These are phyloP conservation scores for Aspergillus clavatus DNA, from an alignment of 2,329 filamentous ascomycete species.

Conservation along the genomic window DNA sequence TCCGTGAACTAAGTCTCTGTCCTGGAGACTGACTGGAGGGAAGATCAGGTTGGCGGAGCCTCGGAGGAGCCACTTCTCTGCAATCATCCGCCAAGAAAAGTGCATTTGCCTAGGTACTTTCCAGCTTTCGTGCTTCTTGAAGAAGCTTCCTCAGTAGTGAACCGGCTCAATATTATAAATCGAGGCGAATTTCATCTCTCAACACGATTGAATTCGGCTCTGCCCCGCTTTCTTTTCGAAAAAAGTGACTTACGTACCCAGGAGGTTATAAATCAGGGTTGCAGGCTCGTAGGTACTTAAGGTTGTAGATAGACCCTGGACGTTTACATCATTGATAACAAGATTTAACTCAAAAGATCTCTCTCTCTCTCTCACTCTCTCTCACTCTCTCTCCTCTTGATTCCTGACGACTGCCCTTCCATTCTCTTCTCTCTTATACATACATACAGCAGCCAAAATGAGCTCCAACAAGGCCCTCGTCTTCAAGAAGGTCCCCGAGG, in stretches of 20 bases:
- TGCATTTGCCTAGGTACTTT: background rate
- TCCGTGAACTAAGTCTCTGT: background rate
- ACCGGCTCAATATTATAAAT: constrained; percentile 25
- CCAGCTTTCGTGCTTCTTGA: constrained; percentile 11
- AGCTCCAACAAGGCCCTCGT: constrained; percentile 67
- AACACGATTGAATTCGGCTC: background rate
- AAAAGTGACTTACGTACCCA: background rate
- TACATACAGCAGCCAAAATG: constrained; percentile 19
- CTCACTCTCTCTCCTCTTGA: too few species aligned
- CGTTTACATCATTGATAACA: too few species aligned
- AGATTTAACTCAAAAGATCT: too few species aligned
- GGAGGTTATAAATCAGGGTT: background rate
- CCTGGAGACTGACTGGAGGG: background rate
- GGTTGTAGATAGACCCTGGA: too few species aligned
- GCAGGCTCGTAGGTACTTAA: too few species aligned
- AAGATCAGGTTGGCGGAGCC: background rate
- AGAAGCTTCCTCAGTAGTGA: constrained; percentile 24
- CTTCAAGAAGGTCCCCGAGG: constrained; percentile 65
- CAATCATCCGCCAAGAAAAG: background rate
- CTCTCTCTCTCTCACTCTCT: too few species aligned
- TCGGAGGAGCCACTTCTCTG: background rate
- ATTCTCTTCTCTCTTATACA: background rate
- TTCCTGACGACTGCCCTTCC: too few species aligned
- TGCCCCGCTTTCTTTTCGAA: constrained; percentile 16
- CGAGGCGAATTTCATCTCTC: constrained; percentile 1